A percentile compares a stretch with the other conserved stretches of the same genome.
These are phyloP conservation scores for Botryotinia convoluta DNA, from an alignment of 2,329 filamentous ascomycete species.

Conservation along the genomic window DNA sequence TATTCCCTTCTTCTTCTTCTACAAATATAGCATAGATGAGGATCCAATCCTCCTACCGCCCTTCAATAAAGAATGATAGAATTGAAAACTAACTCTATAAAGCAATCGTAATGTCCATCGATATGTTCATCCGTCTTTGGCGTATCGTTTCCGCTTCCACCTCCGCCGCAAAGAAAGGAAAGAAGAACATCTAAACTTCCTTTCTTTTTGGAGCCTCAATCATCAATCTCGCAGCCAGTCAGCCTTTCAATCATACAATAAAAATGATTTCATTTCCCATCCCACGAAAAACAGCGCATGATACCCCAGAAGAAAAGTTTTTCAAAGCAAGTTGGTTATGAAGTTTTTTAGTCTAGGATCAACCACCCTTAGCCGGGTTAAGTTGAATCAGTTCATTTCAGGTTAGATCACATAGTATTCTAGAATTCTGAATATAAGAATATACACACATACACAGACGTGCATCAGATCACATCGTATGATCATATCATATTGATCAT, in stretches of 20 bases:
- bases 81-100: not conserved
- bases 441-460: not conserved
- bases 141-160: not conserved
- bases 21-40: not conserved
- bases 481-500: not conserved
- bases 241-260: not conserved
- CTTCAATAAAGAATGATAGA: not conserved
- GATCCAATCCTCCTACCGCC: not conserved
- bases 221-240: not conserved
- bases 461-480: not conserved
- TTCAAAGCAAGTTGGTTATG: not conserved
- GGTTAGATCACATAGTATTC: not conserved
- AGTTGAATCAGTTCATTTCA: not conserved
- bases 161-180: not conserved
- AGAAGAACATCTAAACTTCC: not conserved
- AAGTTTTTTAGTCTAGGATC: not conserved
- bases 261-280: not conserved
- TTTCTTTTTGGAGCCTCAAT: not conserved
- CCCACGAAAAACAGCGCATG: not conserved
- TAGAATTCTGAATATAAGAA: not conserved
- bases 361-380: not conserved
- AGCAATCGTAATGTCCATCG: not conserved
- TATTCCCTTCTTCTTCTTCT: constrained; percentile 23
- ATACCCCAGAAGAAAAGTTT: not conserved
- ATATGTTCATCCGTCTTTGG: not conserved